Percentiles rank a stretch among this genome's conserved stretches.
Evolutionary conservation across 2,329 filamentous ascomycete genomes (phyloP).

Genomic region (Fusarium aywerte): DNA sequence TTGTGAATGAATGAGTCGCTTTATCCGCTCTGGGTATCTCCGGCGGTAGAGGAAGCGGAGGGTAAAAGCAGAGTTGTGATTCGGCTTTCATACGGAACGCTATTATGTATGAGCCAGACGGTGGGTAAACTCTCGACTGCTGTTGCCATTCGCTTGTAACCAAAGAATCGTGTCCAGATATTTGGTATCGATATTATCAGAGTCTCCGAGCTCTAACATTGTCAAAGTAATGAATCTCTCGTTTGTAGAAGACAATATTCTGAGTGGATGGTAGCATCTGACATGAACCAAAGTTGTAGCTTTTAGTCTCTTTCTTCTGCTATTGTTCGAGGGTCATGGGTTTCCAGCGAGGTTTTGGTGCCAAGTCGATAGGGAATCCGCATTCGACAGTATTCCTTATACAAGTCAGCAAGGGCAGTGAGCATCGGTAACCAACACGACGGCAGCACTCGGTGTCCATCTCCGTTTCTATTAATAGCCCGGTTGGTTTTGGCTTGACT

Average conservation of each 20-base stretch:
- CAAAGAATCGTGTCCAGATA: not conserved
- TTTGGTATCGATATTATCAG: not conserved
- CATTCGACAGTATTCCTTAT: constrained; percentile 10
- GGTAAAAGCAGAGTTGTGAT: not conserved
- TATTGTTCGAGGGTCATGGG: too few species aligned
- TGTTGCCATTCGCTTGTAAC: not conserved
- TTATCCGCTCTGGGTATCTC: constrained; percentile 16
- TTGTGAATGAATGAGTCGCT: not conserved
- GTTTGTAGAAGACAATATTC: not conserved
- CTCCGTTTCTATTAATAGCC: constrained; percentile 7
- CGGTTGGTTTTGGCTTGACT: constrained; percentile 11
- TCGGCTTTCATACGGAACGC: not conserved
- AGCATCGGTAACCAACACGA: constrained; percentile 1
- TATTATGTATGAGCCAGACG: not conserved
- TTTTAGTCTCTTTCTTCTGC: not conserved
- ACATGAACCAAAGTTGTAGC: too few species aligned
- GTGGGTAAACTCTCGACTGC: not conserved
- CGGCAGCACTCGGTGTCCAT: constrained; percentile 34
- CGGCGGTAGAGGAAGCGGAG: constrained; percentile 1
- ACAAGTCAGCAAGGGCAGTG: constrained; percentile 26
- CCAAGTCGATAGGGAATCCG: not conserved
- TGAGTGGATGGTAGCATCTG: not conserved
- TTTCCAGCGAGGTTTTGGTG: not conserved
- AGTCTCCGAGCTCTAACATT: not conserved
- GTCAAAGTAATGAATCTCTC: not conserved